Evolutionary conservation across 441 rosid genomes (phyloP).

Genomic region (Croton setiger): DNA sequence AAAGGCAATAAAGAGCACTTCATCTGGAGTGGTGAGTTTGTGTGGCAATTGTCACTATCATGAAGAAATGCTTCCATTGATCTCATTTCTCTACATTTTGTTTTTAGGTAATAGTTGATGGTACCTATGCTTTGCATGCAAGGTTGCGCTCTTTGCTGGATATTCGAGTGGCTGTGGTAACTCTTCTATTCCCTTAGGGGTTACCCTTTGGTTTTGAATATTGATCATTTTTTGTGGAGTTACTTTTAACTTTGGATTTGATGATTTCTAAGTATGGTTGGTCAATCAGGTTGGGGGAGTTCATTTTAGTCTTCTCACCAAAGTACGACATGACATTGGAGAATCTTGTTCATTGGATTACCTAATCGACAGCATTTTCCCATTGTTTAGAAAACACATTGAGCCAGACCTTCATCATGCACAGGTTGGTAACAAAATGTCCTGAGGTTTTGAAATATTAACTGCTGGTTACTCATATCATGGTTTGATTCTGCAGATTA

Average conservation of each 20-base stretch:
- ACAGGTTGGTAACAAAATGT: constrained; percentile 58
- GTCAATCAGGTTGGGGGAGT: constrained; percentile 91
- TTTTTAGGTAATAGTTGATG: constrained; percentile 93
- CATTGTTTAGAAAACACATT: constrained; percentile 91
- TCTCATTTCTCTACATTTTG: constrained; percentile 18
- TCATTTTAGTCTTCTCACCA: constrained; percentile 97
- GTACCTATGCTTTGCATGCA: constrained; percentile 91
- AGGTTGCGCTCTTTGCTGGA: constrained; percentile 94
- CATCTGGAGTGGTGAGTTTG: constrained; percentile 76
- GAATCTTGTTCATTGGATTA: constrained; percentile 92
- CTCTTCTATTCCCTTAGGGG: constrained; percentile 13
- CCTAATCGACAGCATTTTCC: constrained; percentile 97
- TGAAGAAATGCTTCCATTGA: constrained; percentile 18
- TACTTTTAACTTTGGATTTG: constrained; percentile 15
- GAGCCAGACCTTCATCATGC: constrained; percentile 99
- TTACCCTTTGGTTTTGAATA: constrained; percentile 15
- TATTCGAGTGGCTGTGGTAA: constrained; percentile 99
- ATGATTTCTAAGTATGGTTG: constrained; percentile 22
- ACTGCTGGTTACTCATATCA: constrained; percentile 29
- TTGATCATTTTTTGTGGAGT: constrained; percentile 12
- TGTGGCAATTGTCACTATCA: constrained; percentile 15
- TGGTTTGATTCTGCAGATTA: constrained; percentile 65
- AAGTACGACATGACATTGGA: constrained; percentile 94
- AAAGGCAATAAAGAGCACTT: constrained; percentile 53
- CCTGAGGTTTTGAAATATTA: constrained; percentile 20